These are phyloP conservation scores for Termitomyces heimii DNA, from an alignment of 768 basidiomycete genomes.

Conservation along the genomic window DNA sequence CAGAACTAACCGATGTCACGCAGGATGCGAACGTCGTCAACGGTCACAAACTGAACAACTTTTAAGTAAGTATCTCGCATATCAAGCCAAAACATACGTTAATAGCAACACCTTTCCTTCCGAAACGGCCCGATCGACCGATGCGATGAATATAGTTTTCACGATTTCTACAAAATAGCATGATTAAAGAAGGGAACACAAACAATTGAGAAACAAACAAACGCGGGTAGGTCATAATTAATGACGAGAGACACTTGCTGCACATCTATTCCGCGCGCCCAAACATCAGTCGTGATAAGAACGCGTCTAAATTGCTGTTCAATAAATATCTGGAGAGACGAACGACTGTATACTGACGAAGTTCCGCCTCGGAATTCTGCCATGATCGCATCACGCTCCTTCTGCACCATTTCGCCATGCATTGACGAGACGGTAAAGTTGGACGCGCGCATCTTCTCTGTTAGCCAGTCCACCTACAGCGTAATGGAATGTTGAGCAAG, in stretches of 20 bases:
- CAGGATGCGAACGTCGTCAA: slow-evolving; percentile 93
- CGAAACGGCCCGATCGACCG: slow-evolving; percentile 98
- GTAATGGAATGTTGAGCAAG: slow-evolving; percentile 2
- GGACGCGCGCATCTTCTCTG: slow-evolving; percentile 98
- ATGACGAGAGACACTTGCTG: slow-evolving; percentile 97
- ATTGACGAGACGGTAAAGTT: slow-evolving; percentile 97
- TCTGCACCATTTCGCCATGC: slow-evolving; percentile 96
- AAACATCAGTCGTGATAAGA: slow-evolving; percentile 93
- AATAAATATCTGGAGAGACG: slow-evolving; percentile 8
- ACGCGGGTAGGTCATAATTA: slow-evolving; percentile 95
- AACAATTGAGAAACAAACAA: slow-evolving; percentile 22
- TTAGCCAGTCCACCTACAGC: slow-evolving; percentile 89
- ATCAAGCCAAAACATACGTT: slow-evolving; percentile 55
- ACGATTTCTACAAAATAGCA: slow-evolving; percentile 55
- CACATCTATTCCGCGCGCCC: slow-evolving; percentile 98
- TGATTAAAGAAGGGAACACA: not conserved
- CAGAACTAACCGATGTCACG: slow-evolving; percentile 79
- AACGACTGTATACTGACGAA: slow-evolving; percentile 49
- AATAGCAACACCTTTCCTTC: slow-evolving; percentile 98
- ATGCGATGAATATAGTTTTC: slow-evolving; percentile 99
- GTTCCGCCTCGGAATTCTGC: slow-evolving; percentile 91
- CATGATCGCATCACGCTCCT: slow-evolving; percentile 95
- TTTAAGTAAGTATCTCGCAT: slow-evolving; percentile 6
- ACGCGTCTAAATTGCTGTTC: slow-evolving; percentile 59
- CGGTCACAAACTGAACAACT: slow-evolving; percentile 72